Evolutionary conservation across 257 asterid species (phyloP).

Genomic region (Solanum stenotomum): DNA sequence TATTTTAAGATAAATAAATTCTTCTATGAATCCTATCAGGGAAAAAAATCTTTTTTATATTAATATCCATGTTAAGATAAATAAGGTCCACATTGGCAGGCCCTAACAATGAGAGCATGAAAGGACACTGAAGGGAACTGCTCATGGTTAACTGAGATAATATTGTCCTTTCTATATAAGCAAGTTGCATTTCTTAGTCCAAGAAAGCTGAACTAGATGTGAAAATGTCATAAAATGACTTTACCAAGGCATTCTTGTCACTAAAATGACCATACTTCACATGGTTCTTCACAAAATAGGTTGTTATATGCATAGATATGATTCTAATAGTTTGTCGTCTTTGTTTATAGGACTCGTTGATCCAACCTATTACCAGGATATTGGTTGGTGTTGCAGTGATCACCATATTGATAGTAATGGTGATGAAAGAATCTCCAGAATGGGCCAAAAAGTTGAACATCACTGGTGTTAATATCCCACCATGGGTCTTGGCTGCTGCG

Average conservation of each 20-base stretch:
- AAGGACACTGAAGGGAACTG: neutral
- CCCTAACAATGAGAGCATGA: neutral
- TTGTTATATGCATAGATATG: neutral
- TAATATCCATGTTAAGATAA: neutral
- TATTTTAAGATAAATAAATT: neutral
- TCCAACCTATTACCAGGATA: slow-evolving; percentile 65
- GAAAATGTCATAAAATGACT: neutral
- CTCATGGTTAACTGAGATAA: neutral
- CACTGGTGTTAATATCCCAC: slow-evolving; percentile 41
- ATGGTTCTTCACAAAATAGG: neutral
- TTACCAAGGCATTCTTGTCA: neutral
- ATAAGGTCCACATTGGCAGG: neutral
- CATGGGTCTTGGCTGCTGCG: slow-evolving; percentile 82
- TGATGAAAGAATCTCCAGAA: slow-evolving; percentile 53
- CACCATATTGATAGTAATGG: slow-evolving; percentile 37
- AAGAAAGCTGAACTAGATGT: neutral
- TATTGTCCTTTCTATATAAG: neutral
- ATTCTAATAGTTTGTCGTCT: slow-evolving; percentile 2
- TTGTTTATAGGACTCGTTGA: slow-evolving; percentile 56
- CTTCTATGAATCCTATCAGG: neutral
- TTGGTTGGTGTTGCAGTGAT: slow-evolving; percentile 44
- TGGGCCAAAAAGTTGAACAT: slow-evolving; percentile 56
- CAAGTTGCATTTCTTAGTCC: neutral
- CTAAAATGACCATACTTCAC: neutral
- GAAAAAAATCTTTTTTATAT: neutral